Evolutionary conservation across 345 rosid genomes (phyloP), one percentile per base, ranked within the genome.

Genomic region (Eucalyptus cloeziana): DNA sequence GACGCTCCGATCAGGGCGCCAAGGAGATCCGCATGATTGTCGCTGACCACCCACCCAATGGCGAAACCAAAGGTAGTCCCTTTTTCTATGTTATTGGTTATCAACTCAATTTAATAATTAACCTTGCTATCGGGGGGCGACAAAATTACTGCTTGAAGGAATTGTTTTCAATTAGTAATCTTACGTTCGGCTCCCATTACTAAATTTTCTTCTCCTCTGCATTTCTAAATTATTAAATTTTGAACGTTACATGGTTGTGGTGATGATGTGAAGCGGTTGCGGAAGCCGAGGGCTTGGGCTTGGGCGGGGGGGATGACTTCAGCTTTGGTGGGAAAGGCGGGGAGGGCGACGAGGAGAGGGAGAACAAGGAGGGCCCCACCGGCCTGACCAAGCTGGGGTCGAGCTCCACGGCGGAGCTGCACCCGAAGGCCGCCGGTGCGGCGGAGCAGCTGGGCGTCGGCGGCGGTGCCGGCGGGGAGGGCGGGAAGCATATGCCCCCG

Each of bases 21-120:
- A 96, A 96, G 91, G 99, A 97, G 93, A 97, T 97, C 87, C 93
- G 98, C 91, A 95, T 96, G 99, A 87, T 97, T 87, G 98, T 97
- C 44, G 87, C 97, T 4, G 99, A 97, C 85, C 95, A 95, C 25
- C 94, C 95, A n/a, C 67, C 88, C 49, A 97, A 94, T 89, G 96
- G 96, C 49, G 98, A 96, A 90, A 90, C 8, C 89, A 97, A 95
- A 95, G 93, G 99, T 95, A 92, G 13, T 40, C 14, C 47, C 7
- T 37, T 33, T 71, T 71, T 37, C 25, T 37, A 71, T 71, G 83
- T 71, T 3, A 37, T 37, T 71, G 83, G 83, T 37, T 37, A 71
- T 71, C 83, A 10, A 71, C 45, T 19, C 83, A 11, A 37, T 71
- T 71, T 71, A 71, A 71, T 37, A 37, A 71, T 71, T 5, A 3